phyloP scores from a whole-genome alignment of 1,284 basidiomycete genomes.

The Amylostereum chailletii region DNA sequence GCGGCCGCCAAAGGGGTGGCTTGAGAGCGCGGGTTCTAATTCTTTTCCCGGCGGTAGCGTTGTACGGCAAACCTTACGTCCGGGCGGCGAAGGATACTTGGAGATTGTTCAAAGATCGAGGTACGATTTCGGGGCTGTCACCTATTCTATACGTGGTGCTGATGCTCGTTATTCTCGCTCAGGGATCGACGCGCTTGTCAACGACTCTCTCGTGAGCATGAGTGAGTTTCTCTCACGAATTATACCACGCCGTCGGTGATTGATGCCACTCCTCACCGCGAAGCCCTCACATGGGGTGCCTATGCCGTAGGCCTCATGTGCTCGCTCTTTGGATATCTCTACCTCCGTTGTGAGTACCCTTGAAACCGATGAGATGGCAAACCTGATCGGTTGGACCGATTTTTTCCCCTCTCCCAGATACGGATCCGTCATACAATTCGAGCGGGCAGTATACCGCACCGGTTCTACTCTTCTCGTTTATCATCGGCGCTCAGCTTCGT shows the following conservation, averaged over 20 bases:
- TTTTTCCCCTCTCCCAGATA: constrained; percentile 31
- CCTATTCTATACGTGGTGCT: constrained; percentile 4
- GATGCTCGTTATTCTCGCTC: background rate
- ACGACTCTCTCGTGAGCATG: constrained; percentile 81
- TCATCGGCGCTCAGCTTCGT: constrained; percentile 73
- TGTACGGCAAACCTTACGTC: constrained; percentile 86
- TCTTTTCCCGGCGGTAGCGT: constrained; percentile 30
- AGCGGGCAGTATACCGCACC: constrained; percentile 73
- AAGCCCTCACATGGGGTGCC: constrained; percentile 66
- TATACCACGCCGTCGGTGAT: background rate
- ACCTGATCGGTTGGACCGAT: constrained; percentile 8
- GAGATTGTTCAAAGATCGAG: constrained; percentile 79
- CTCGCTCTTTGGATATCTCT: constrained; percentile 77
- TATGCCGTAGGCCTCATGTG: constrained; percentile 74
- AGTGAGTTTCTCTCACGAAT: constrained; percentile 31
- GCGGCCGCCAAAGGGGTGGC: background rate
- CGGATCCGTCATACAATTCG: constrained; percentile 64
- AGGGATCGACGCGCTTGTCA: constrained; percentile 77
- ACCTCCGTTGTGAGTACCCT: constrained; percentile 55
- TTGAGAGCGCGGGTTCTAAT: background rate
- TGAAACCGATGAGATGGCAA: constrained; percentile 8
- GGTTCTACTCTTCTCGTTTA: constrained; percentile 70
- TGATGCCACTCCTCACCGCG: constrained; percentile 1
- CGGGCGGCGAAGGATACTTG: constrained; percentile 87
- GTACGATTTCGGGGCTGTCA: constrained; percentile 20